phyloP scores from a whole-genome alignment of 2,329 filamentous ascomycete species.

The Periconia digitata region DNA sequence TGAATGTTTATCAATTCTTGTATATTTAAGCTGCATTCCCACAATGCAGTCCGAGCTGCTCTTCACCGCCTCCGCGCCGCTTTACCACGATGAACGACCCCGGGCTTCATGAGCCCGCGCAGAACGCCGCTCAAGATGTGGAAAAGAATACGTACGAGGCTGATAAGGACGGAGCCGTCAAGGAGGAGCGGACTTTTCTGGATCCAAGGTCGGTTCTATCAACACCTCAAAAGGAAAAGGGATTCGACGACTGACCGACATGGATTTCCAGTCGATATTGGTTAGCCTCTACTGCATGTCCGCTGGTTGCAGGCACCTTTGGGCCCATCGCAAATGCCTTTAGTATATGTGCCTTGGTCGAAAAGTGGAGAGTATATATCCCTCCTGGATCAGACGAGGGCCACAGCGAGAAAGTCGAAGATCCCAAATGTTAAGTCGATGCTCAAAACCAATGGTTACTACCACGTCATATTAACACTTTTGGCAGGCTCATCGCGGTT shows the following conservation, averaged over 20 bases:
- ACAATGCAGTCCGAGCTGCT: background rate
- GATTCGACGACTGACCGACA: background rate
- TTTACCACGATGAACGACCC: slow-evolving; percentile 47
- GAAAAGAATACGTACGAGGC: slow-evolving; percentile 40
- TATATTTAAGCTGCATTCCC: background rate
- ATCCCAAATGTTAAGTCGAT: slow-evolving; percentile 54
- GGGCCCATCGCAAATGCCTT: slow-evolving; percentile 59
- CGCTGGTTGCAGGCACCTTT: slow-evolving; percentile 58
- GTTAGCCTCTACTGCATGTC: slow-evolving; percentile 62
- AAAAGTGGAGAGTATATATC: slow-evolving; percentile 58
- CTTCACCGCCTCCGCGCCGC: background rate
- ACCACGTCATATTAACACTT: background rate
- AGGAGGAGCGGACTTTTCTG: slow-evolving; percentile 46
- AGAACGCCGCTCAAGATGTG: slow-evolving; percentile 49
- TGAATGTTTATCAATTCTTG: background rate
- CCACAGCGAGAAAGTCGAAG: slow-evolving; percentile 50
- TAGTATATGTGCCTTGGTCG: slow-evolving; percentile 57
- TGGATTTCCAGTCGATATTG: slow-evolving; percentile 54
- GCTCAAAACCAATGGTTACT: background rate
- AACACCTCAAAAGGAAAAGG: background rate
- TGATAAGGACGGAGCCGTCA: slow-evolving; percentile 38
- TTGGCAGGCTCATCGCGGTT: slow-evolving; percentile 52
- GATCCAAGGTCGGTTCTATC: slow-evolving; percentile 44
- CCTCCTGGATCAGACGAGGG: slow-evolving; percentile 49
- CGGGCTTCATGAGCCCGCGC: slow-evolving; percentile 53